Evolutionary conservation across 2,329 filamentous ascomycete genomes (phyloP).

Genomic region (Acarospora socialis): DNA sequence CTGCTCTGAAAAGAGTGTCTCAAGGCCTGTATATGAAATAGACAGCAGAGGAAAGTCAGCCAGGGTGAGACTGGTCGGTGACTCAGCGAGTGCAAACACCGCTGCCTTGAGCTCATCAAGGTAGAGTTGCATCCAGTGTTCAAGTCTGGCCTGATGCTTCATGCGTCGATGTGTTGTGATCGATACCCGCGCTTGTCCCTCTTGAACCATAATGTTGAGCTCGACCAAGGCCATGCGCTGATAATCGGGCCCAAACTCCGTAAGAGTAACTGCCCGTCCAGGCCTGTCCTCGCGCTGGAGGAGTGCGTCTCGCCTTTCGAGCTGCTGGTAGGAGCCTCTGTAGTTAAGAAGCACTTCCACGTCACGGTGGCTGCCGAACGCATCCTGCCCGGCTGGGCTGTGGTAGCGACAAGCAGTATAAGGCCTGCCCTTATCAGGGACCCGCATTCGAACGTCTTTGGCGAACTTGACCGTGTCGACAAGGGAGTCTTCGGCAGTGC

Average conservation of each 20-base stretch:
- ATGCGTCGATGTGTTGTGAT: constrained; percentile 38
- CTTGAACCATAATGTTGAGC: no score
- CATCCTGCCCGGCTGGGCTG: constrained; percentile 19
- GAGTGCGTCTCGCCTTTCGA: constrained; percentile 31
- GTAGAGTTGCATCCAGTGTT: constrained; percentile 29
- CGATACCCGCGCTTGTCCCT: no score
- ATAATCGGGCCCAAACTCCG: no score
- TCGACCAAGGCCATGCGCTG: no score
- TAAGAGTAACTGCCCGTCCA: no score
- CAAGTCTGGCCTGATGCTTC: constrained; percentile 30
- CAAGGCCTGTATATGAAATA: constrained; percentile 28
- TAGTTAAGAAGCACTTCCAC: constrained; percentile 32
- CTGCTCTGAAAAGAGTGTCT: constrained; percentile 23
- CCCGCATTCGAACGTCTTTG: constrained; percentile 25
- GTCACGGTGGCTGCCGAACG: constrained; percentile 25
- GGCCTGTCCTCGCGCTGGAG: no score
- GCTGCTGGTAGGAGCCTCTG: constrained; percentile 27
- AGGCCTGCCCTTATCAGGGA: constrained; percentile 25
- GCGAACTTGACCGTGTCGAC: constrained; percentile 23
- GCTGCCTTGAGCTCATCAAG: constrained; percentile 20
- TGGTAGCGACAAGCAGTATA: constrained; percentile 24
- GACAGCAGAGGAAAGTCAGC: constrained; percentile 33
- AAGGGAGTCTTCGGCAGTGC: constrained; percentile 17
- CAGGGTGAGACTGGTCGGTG: constrained; percentile 24
- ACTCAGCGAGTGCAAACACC: constrained; percentile 18